A percentile compares a stretch with the other conserved stretches of the same genome.
phyloP scores from a whole-genome alignment of 129 eudicot species.

The Apium graveolens region DNA sequence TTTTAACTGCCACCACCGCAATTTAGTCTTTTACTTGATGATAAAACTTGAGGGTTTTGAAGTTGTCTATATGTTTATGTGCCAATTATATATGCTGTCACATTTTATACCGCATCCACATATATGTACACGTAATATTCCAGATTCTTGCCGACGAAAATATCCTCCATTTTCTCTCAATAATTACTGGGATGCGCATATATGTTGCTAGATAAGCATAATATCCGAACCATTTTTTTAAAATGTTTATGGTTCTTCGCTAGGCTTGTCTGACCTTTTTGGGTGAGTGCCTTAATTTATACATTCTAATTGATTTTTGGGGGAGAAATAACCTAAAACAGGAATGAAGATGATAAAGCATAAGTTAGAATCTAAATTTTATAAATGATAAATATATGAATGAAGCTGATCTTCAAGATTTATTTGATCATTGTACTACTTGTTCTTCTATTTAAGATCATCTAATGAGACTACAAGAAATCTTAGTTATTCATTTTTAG shows the following conservation, averaged over 20 bases:
- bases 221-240: neutral
- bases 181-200: neutral
- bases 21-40: neutral
- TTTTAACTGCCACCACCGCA: neutral
- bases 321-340: too few species aligned
- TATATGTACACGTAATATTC: neutral
- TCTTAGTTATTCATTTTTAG: too few species aligned
- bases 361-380: too few species aligned
- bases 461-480: too few species aligned
- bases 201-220: neutral
- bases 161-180: neutral
- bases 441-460: too few species aligned
- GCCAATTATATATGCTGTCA: neutral
- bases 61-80: neutral
- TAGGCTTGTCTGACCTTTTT: neutral
- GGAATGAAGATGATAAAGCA: too few species aligned
- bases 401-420: too few species aligned
- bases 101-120: neutral
- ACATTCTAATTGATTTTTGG: too few species aligned
- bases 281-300: neutral
- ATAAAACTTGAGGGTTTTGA: neutral
- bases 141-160: conserved; percentile 1
- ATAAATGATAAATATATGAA: too few species aligned
- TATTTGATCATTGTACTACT: too few species aligned
- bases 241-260: neutral